These are phyloP conservation scores for Fragaria ananassa DNA, from an alignment of 306 rosid genomes.

Conservation along the genomic window DNA sequence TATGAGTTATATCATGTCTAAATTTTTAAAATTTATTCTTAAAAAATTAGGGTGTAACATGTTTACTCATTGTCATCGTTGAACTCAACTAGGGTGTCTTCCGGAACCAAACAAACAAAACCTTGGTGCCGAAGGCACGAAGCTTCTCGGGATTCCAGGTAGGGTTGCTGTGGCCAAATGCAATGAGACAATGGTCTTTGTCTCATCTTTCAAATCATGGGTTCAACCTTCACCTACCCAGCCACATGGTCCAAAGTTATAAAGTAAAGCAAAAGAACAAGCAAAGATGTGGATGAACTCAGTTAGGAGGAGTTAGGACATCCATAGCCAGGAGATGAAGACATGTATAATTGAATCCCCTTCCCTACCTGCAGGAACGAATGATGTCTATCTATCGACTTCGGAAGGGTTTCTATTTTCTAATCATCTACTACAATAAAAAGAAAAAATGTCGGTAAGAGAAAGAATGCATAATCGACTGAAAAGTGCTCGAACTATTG, in stretches of 20 bases:
- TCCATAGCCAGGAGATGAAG: neutral
- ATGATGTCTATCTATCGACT: too few species aligned
- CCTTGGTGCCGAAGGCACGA: neutral
- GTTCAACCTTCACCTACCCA: slow-evolving; percentile 16
- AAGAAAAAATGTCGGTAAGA: too few species aligned
- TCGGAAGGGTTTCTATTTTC: too few species aligned
- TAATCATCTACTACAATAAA: too few species aligned
- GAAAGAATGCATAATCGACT: too few species aligned
- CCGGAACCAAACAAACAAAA: neutral
- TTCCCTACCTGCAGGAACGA: neutral
- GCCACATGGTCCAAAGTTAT: slow-evolving; percentile 10
- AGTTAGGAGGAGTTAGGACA: neutral
- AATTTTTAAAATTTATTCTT: too few species aligned
- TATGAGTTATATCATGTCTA: too few species aligned
- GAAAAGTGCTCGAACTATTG: too few species aligned
- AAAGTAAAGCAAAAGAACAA: neutral
- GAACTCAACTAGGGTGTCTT: neutral
- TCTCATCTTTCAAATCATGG: slow-evolving; percentile 20
- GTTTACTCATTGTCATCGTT: neutral
- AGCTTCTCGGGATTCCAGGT: slow-evolving; percentile 12
- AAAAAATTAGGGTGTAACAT: too few species aligned
- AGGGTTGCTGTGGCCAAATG: slow-evolving; percentile 1
- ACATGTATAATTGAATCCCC: neutral
- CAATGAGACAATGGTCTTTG: slow-evolving; percentile 16
- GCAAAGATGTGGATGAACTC: neutral